Conservation (phyloP, 225 moss, liverwort and hornwort genomes). For the Sphagnum tenellum region DNA sequence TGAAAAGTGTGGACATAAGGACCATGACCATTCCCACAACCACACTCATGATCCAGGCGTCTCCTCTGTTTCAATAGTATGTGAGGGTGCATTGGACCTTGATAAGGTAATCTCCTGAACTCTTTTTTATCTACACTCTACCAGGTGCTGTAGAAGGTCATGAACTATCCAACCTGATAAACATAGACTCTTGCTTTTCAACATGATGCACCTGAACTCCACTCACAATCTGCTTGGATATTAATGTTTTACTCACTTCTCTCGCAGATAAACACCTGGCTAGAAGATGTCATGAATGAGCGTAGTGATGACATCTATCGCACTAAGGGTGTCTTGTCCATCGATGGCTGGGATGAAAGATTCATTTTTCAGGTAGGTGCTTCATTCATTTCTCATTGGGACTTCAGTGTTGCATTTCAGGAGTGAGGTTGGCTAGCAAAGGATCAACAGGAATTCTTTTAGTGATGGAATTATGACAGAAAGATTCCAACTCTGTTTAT, state of each 20-base stretch:
- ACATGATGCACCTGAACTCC: too few relatives aligned
- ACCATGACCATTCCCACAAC: conserved; percentile 62
- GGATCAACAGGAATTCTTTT: too few relatives aligned
- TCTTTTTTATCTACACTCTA: too few relatives aligned
- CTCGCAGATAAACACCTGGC: conserved; percentile 74
- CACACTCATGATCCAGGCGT: conserved; percentile 96
- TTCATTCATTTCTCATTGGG: too few relatives aligned
- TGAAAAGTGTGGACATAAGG: conserved; percentile 3
- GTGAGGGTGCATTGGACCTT: conserved; percentile 80
- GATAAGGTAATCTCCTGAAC: conserved; percentile 49
- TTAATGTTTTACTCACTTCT: background rate
- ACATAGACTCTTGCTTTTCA: too few relatives aligned
- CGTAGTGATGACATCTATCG: conserved; percentile 83
- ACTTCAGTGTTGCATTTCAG: too few relatives aligned
- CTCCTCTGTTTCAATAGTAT: conserved; percentile 85
- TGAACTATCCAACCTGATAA: too few relatives aligned
- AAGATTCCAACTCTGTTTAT: too few relatives aligned
- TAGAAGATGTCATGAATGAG: conserved; percentile 66
- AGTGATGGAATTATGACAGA: too few relatives aligned
- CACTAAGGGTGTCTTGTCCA: conserved; percentile 88
- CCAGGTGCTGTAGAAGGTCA: too few relatives aligned
- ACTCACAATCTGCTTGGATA: background rate
- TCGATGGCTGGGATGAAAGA: conserved; percentile 86
- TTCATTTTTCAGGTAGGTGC: conserved; percentile 83
- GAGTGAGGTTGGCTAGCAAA: too few relatives aligned